These are phyloP conservation scores for Emiliania huxleyi DNA, from an alignment of 78 protist species.

Conservation along the genomic window DNA sequence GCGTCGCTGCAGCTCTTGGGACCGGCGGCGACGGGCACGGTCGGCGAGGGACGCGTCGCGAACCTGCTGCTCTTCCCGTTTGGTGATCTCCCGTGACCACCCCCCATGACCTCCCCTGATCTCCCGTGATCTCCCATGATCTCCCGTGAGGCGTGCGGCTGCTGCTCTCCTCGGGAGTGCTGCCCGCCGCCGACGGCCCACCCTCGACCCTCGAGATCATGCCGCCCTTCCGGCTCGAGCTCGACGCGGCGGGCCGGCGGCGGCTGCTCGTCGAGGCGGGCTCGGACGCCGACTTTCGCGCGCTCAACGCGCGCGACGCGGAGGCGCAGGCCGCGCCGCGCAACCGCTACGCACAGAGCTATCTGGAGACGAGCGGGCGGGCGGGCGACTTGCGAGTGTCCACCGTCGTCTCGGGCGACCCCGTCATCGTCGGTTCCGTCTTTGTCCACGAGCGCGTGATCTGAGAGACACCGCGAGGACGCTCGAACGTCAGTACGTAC, in stretches of 20 bases:
- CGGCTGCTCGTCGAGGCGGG: background rate
- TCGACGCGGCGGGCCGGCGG: background rate
- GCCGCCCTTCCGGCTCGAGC: background rate
- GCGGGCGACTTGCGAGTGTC: background rate
- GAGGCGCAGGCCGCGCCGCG: background rate
- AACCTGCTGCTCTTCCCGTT: background rate
- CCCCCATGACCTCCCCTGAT: too few species aligned
- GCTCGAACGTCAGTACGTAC: too few species aligned
- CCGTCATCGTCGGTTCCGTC: background rate
- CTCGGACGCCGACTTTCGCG: background rate
- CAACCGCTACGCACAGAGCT: background rate
- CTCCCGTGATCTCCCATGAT: too few species aligned
- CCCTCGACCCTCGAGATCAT: background rate
- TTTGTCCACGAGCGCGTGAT: background rate
- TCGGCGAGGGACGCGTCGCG: background rate
- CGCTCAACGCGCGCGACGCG: background rate
- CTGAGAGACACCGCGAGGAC: too few species aligned
- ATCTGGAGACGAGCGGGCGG: background rate
- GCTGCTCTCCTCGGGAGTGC: background rate
- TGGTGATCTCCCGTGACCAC: background rate
- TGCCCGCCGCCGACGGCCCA: background rate
- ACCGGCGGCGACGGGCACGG: background rate
- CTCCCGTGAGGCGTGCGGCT: background rate
- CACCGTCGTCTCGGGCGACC: background rate
- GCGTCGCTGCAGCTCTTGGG: background rate